Base-by-base conservation (phyloP, 2,329 filamentous ascomycete species). In the Colletotrichum eremochloae region DNA sequence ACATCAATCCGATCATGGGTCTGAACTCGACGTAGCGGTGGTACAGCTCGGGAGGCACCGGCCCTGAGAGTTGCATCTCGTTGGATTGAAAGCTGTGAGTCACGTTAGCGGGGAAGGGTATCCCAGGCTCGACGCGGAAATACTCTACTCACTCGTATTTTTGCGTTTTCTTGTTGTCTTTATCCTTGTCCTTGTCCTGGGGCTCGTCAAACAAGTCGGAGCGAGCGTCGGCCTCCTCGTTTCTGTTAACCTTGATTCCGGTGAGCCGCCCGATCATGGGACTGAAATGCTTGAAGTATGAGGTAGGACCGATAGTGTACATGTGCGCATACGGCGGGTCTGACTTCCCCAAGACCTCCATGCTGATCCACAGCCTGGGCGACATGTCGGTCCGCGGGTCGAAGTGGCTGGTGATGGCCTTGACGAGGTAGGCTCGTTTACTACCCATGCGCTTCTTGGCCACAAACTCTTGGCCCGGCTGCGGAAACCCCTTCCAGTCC, bases 11-110 rank as follows among this genome's bases (percentile, higher is more conserved):
- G 67, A 98, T 93, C 78, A 97, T 94, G 36, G 95, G 95, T 68
- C 91, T 93, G 82, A 98, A 98, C 80, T 97, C 95, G 69, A 98
- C 95, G 78, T 93, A 98, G 75, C 95, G 93, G 80, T 98, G 95
- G 80, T 97, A 97, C 44, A 98, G 86, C 74, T 91, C 86, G 2
- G 90, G 85, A 0, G 96, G 95, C 0, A 96, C 92, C 0, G 96
- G 96, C 0, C 96, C 96, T 57, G 89, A 86, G 9, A 98, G 87
- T 80, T 98, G 96, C 78, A 98, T 91, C 80, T 98, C 93, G 80
- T 94, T 95, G 50, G 96, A 94, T 86, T 97, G 95, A 82, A 98
- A 98, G 81, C 93, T 95, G 77, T 1, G 5, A 18, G 20, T 9
- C 2, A 14, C 11, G 42, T 57, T 55, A 66, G 24, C 29, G 62